phyloP scores from a whole-genome alignment of 176 grass and related monocot genomes.

The Alloteropsis semialata region DNA sequence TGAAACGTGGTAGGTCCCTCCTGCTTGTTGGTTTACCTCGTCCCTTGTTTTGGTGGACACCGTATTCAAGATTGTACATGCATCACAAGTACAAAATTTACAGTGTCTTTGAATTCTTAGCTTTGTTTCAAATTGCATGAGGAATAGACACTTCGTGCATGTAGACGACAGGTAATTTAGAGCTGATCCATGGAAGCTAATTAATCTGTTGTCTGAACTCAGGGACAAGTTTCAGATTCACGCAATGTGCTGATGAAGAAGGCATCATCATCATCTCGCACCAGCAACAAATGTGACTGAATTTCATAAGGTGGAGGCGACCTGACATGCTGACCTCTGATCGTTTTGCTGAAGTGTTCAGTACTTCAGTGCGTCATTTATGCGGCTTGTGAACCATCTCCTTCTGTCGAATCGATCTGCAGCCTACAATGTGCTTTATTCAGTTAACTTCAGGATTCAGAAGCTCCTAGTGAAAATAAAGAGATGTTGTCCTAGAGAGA shows the following conservation, averaged over 20 bases:
- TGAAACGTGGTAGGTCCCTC: too few species aligned
- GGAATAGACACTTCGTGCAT: conserved; percentile 36
- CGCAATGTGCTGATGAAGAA: conserved; percentile 46
- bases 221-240: conserved; percentile 61
- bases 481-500: too few species aligned
- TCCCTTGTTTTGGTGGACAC: too few species aligned
- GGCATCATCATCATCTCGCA: not conserved
- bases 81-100: too few species aligned
- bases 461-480: too few species aligned
- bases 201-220: conserved; percentile 1
- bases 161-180: conserved; percentile 5
- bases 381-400: not conserved
- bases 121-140: conserved; percentile 15
- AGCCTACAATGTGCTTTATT: too few species aligned
- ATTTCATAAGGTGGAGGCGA: not conserved
- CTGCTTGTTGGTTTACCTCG: too few species aligned
- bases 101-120: not conserved
- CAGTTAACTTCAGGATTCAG: too few species aligned
- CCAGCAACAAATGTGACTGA: conserved; percentile 6
- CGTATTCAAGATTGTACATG: not conserved
- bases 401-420: too few species aligned
- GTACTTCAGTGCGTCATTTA: not conserved
- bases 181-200: not conserved
- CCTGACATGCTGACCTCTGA: not conserved
- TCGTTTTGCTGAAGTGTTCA: not conserved